Conservation (phyloP, 805 yeast genomes). For the Candida argentea region DNA sequence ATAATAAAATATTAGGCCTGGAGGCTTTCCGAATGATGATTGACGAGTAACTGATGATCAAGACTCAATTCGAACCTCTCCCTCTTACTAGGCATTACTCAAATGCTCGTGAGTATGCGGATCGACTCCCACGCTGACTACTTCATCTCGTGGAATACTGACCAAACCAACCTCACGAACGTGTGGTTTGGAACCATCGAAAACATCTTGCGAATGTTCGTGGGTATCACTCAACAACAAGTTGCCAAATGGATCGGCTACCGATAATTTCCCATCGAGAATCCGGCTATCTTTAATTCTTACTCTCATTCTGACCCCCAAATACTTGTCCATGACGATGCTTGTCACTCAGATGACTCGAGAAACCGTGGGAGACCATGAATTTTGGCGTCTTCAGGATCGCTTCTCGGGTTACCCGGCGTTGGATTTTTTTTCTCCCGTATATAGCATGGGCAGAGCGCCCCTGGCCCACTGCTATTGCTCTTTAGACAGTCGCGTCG, state of each 20-base stretch:
- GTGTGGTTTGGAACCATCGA: constrained; percentile 13
- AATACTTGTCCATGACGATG: constrained; percentile 13
- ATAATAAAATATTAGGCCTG: no score
- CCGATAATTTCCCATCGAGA: constrained; percentile 29
- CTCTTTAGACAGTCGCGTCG: constrained; percentile 31
- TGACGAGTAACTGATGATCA: no score
- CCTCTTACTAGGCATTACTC: no score
- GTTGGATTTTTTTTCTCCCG: neutral
- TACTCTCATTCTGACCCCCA: constrained; percentile 22
- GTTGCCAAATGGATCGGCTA: constrained; percentile 35
- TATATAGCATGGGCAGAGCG: no score
- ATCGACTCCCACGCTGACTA: constrained; percentile 12
- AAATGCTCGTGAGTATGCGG: constrained; percentile 8
- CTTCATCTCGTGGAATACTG: constrained; percentile 14
- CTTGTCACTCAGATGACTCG: neutral
- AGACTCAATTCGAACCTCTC: no score
- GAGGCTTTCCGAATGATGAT: no score
- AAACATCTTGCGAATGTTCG: constrained; percentile 21
- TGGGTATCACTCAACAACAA: constrained; percentile 23
- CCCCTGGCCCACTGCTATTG: no score
- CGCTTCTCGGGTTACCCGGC: constrained; percentile 1
- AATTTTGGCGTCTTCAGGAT: constrained; percentile 1
- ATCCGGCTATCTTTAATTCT: constrained; percentile 19
- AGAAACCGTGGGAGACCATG: neutral
- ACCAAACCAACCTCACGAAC: constrained; percentile 16